phyloP scores from a whole-genome alignment of 805 yeast species.

The Suhomyces sp. region DNA sequence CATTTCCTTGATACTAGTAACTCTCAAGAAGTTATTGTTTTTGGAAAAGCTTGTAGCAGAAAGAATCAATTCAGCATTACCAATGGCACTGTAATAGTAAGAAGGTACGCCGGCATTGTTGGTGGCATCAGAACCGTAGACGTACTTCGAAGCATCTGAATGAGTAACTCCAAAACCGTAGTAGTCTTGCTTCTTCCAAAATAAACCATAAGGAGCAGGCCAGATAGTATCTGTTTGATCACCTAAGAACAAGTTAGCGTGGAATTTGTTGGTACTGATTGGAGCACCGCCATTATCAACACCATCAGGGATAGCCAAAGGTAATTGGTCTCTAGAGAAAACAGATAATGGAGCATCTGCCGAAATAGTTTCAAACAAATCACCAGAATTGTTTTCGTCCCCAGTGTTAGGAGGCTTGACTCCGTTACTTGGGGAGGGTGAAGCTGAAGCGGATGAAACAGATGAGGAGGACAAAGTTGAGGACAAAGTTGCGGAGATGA shows the following conservation, averaged over 20 bases:
- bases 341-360: slow-evolving; percentile 44
- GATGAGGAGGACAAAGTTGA: not conserved
- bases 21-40: slow-evolving; percentile 36
- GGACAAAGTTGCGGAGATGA: not conserved
- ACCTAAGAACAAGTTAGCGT: slow-evolving; percentile 60
- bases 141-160: slow-evolving; percentile 43
- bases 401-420: not conserved
- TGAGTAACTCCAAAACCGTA: slow-evolving; percentile 67
- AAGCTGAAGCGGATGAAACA: not conserved
- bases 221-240: slow-evolving; percentile 54
- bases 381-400: slow-evolving; percentile 27
- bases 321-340: slow-evolving; percentile 47
- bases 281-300: slow-evolving; percentile 44
- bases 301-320: slow-evolving; percentile 46
- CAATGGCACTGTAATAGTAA: slow-evolving; percentile 57
- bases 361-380: slow-evolving; percentile 50
- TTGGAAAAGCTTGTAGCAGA: slow-evolving; percentile 51
- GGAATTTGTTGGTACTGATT: slow-evolving; percentile 75
- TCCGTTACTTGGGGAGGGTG: not conserved
- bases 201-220: slow-evolving; percentile 67
- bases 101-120: slow-evolving; percentile 39
- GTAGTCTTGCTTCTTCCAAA: slow-evolving; percentile 47
- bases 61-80: slow-evolving; percentile 53
- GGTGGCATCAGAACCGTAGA: slow-evolving; percentile 48
- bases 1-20: slow-evolving; percentile 49